Percentiles rank a stretch among this genome's conserved stretches.
Evolutionary conservation across 805 yeast species (phyloP).

Genomic region (Cyberlindnera bimundalis): DNA sequence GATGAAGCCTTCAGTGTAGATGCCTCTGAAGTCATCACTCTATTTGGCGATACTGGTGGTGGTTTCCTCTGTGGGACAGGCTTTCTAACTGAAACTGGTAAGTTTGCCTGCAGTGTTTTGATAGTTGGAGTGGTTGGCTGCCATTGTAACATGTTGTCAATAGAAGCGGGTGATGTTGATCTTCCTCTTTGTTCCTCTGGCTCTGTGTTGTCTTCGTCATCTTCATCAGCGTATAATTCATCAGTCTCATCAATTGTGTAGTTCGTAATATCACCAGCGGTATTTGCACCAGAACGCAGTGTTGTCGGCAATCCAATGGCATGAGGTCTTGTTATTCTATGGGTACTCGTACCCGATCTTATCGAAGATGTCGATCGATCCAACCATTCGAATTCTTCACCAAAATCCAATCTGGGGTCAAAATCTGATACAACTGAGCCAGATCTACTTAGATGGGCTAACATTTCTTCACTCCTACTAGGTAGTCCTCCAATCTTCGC

Average conservation of each 20-base stretch:
- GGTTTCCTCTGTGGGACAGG: slow-evolving; percentile 20
- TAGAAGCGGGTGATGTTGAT: background rate
- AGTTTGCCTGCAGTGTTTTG: background rate
- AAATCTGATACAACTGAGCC: slow-evolving; percentile 6
- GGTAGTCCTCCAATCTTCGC: slow-evolving; percentile 10
- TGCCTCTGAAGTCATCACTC: background rate
- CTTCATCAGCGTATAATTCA: slow-evolving; percentile 3
- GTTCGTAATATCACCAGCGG: slow-evolving; percentile 5
- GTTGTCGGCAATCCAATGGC: background rate
- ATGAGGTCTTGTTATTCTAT: background rate
- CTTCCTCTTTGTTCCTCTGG: slow-evolving; percentile 3
- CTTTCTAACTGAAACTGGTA: background rate
- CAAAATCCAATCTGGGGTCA: slow-evolving; percentile 3
- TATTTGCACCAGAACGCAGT: background rate
- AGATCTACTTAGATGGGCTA: slow-evolving; percentile 6
- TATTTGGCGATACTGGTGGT: slow-evolving; percentile 24
- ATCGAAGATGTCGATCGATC: slow-evolving; percentile 9
- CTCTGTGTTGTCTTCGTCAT: slow-evolving; percentile 1
- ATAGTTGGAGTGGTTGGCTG: background rate
- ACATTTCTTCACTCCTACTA: slow-evolving; percentile 9
- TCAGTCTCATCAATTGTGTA: slow-evolving; percentile 7
- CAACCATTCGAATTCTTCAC: slow-evolving; percentile 9
- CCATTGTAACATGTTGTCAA: background rate
- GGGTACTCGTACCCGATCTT: background rate
- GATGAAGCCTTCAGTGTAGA: background rate